These are phyloP conservation scores for Stellera chamaejasme DNA, from an alignment of 345 rosid genomes.

Conservation along the genomic window DNA sequence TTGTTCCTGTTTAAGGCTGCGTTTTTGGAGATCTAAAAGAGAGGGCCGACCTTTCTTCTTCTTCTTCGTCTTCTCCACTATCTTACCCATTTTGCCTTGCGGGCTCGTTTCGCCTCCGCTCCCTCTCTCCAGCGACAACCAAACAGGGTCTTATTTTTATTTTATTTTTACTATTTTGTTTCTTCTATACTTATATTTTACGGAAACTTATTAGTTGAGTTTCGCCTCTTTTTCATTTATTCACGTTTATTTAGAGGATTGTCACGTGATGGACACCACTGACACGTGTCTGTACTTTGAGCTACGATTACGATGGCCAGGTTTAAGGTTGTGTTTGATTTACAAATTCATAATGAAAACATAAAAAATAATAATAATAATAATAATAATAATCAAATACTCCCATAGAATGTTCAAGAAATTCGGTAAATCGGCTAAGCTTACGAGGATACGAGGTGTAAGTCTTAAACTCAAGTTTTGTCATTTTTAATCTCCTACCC, in stretches of 20 bases:
- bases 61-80: conserved; percentile 37
- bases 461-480: too few species aligned
- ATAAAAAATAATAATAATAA: too few species aligned
- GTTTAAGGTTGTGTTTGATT: too few species aligned
- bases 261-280: conserved; percentile 9
- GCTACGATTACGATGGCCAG: too few species aligned
- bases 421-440: too few species aligned
- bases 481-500: too few species aligned
- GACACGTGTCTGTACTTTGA: not conserved
- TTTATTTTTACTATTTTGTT: not conserved
- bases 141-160: conserved; percentile 15
- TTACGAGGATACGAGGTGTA: too few species aligned
- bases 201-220: too few species aligned
- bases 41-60: conserved; percentile 74
- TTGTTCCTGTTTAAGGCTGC: conserved; percentile 33
- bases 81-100: conserved; percentile 32
- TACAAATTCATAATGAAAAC: too few species aligned
- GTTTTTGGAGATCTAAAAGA: conserved; percentile 53
- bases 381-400: too few species aligned
- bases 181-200: not conserved
- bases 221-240: not conserved
- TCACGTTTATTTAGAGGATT: not conserved
- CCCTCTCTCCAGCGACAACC: conserved; percentile 12
- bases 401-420: too few species aligned
- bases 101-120: not conserved